These are phyloP conservation scores for Bothriochloa decipiens DNA, from an alignment of 176 grass and related monocot species.

Conservation along the genomic window DNA sequence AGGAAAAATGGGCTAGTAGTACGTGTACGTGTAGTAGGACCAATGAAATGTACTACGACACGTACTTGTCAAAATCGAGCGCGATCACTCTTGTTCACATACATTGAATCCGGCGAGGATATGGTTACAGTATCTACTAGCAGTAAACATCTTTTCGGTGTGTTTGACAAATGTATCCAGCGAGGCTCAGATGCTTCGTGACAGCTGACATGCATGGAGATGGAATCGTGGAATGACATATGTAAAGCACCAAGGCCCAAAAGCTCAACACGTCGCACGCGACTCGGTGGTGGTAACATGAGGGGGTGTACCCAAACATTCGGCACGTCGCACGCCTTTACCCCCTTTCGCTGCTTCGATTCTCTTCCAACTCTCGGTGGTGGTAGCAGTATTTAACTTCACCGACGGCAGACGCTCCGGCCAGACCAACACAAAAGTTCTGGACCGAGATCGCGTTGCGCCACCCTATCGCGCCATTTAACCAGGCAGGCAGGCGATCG, in stretches of 20 bases:
- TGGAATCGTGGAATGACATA: neutral
- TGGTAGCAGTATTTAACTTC: neutral
- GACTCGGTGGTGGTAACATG: no score
- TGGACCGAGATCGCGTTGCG: neutral
- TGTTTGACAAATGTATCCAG: neutral
- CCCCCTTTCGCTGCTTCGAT: neutral
- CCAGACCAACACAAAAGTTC: neutral
- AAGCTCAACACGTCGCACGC: neutral
- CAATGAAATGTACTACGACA: no score
- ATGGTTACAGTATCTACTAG: no score
- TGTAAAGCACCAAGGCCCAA: neutral
- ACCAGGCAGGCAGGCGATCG: no score
- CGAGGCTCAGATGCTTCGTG: slow-evolving; percentile 25
- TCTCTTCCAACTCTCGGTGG: neutral
- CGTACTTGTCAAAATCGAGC: no score
- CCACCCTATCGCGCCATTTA: neutral
- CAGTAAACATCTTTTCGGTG: no score
- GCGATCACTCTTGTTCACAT: no score
- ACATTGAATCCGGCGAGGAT: no score
- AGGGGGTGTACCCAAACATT: no score
- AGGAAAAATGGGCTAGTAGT: no score
- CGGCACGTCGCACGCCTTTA: neutral
- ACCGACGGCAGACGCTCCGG: neutral
- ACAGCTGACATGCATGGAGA: neutral
- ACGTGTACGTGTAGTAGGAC: no score